phyloP scores from a whole-genome alignment of 2,329 filamentous ascomycete genomes.

The Colletotrichum eremochloae region DNA sequence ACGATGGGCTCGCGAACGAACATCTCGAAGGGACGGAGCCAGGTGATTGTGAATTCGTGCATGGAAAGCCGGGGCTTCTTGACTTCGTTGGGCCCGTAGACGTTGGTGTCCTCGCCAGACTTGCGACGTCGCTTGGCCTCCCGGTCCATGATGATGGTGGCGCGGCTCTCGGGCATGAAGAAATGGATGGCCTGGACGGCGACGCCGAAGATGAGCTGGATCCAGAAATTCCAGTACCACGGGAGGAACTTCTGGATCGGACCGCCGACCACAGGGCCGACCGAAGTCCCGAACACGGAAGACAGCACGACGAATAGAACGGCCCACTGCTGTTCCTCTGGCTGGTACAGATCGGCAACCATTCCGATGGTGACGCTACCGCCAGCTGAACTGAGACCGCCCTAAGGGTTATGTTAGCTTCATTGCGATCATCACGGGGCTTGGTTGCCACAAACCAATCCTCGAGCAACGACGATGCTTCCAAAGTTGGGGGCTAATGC shows the following conservation, averaged over 20 bases:
- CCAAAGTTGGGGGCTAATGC: constrained; percentile 58
- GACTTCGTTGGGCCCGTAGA: constrained; percentile 63
- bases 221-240: constrained; percentile 75
- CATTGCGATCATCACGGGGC: too few relatives aligned
- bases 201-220: constrained; percentile 69
- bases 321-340: constrained; percentile 69
- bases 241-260: constrained; percentile 61
- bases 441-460: constrained; percentile 32
- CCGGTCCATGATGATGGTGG: constrained; percentile 68
- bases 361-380: constrained; percentile 75
- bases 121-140: constrained; percentile 69
- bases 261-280: constrained; percentile 68
- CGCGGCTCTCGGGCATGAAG: constrained; percentile 70
- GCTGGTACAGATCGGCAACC: constrained; percentile 72
- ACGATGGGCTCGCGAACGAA: constrained; percentile 76
- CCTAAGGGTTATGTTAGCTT: constrained; percentile 47
- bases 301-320: constrained; percentile 72
- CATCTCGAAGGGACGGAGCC: constrained; percentile 73
- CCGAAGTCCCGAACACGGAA: constrained; percentile 66
- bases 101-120: constrained; percentile 56
- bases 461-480: constrained; percentile 58
- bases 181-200: constrained; percentile 64
- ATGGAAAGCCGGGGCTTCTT: constrained; percentile 55
- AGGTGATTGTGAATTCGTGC: constrained; percentile 61
- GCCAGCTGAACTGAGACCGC: constrained; percentile 73